Percentiles rank a stretch among this genome's conserved stretches.
These are phyloP conservation scores for Pichia heedii DNA, from an alignment of 805 yeast species.

Conservation along the genomic window DNA sequence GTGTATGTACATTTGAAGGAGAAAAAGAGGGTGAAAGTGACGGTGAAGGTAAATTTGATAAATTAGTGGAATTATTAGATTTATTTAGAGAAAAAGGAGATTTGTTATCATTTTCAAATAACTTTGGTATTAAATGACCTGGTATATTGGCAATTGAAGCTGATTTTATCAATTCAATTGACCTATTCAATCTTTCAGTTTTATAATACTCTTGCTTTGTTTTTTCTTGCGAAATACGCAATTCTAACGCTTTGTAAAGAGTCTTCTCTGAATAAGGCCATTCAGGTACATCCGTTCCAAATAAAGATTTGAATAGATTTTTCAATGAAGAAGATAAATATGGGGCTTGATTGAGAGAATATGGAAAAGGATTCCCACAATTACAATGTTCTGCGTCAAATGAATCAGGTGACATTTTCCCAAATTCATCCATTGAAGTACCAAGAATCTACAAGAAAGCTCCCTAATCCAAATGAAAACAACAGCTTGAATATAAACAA, in stretches of 20 bases:
- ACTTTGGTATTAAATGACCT: slow-evolving; percentile 46
- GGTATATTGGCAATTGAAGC: slow-evolving; percentile 62
- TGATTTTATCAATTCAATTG: slow-evolving; percentile 51
- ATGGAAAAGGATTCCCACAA: too few species aligned
- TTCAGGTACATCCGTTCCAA: slow-evolving; percentile 44
- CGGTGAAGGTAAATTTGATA: too few species aligned
- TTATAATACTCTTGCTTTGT: slow-evolving; percentile 74
- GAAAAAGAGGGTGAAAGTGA: not conserved
- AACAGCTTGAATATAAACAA: too few species aligned
- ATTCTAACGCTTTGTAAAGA: slow-evolving; percentile 46
- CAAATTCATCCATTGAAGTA: too few species aligned
- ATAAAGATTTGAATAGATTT: slow-evolving; percentile 31
- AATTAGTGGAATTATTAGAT: not conserved
- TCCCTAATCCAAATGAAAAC: too few species aligned
- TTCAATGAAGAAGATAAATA: not conserved
- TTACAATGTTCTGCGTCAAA: too few species aligned
- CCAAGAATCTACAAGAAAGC: too few species aligned
- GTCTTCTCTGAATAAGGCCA: slow-evolving; percentile 55
- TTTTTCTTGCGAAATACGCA: slow-evolving; percentile 64
- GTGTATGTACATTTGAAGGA: slow-evolving; percentile 1
- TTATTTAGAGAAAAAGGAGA: not conserved
- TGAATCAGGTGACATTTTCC: too few species aligned
- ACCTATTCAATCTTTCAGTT: slow-evolving; percentile 50
- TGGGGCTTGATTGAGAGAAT: not conserved
- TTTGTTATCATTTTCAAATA: slow-evolving; percentile 31